These are phyloP conservation scores for Colletotrichum trifolii DNA, from an alignment of 2,329 filamentous ascomycete species.

Conservation along the genomic window DNA sequence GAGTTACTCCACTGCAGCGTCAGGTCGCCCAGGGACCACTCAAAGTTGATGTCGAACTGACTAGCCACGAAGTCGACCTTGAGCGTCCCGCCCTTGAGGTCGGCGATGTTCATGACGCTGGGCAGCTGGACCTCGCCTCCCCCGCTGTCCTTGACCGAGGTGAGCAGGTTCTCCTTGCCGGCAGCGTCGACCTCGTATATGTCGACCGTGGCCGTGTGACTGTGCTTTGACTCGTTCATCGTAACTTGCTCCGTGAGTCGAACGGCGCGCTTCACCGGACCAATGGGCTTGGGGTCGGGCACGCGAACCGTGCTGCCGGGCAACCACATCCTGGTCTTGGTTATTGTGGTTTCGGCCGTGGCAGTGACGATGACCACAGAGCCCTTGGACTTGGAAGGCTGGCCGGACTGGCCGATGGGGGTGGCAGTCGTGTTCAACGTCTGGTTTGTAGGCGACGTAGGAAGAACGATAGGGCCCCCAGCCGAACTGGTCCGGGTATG, in stretches of 20 bases:
- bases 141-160: constrained; percentile 41
- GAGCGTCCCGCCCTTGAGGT: neutral
- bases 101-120: neutral
- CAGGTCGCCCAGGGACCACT: neutral
- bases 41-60: neutral
- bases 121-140: constrained; percentile 37
- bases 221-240: neutral
- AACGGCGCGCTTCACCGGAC: neutral
- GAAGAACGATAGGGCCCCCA: too few relatives aligned
- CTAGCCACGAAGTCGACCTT: neutral
- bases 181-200: neutral
- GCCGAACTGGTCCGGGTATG: too few relatives aligned
- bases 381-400: neutral
- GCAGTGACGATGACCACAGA: neutral
- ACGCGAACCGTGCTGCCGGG: too few relatives aligned
- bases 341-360: neutral
- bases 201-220: constrained; percentile 1
- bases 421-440: neutral
- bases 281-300: neutral
- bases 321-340: neutral
- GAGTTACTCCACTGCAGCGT: neutral
- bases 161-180: neutral
- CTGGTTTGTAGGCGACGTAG: too few relatives aligned
- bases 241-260: constrained; percentile 1
- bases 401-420: too few relatives aligned